These are phyloP conservation scores for Acer negundo DNA, from an alignment of 345 rosid genomes.

Conservation along the genomic window DNA sequence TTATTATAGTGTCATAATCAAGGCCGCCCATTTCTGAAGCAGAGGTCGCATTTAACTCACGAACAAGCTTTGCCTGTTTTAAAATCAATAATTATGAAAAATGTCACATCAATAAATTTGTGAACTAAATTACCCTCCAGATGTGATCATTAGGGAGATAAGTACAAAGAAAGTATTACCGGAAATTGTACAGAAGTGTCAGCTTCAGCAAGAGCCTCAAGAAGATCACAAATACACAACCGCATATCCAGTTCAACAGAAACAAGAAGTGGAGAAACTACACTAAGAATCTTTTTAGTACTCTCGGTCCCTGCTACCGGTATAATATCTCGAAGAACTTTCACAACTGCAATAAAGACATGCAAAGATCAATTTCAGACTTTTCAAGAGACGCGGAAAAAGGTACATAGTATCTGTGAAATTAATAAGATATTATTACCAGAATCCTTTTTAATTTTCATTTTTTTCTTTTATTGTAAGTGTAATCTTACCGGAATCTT, in stretches of 20 bases:
- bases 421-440: slow-evolving; percentile 42
- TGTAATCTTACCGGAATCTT: slow-evolving; percentile 58
- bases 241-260: slow-evolving; percentile 62
- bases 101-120: slow-evolving; percentile 15
- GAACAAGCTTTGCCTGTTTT: slow-evolving; percentile 68
- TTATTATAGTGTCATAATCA: slow-evolving; percentile 70
- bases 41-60: slow-evolving; percentile 72
- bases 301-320: slow-evolving; percentile 50
- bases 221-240: slow-evolving; percentile 66
- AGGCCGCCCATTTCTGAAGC: slow-evolving; percentile 71
- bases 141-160: background rate
- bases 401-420: background rate
- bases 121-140: slow-evolving; percentile 9
- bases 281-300: slow-evolving; percentile 47
- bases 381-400: background rate
- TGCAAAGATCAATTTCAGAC: slow-evolving; percentile 36
- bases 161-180: slow-evolving; percentile 47
- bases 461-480: background rate
- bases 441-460: slow-evolving; percentile 33
- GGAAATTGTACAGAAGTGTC: slow-evolving; percentile 60
- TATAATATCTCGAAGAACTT: slow-evolving; percentile 57
- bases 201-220: slow-evolving; percentile 62
- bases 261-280: slow-evolving; percentile 68
- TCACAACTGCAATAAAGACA: slow-evolving; percentile 52
- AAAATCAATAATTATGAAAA: slow-evolving; percentile 22